These are phyloP conservation scores for Pseudocercospora macadamiae DNA, from an alignment of 2,329 filamentous ascomycete species.

Conservation along the genomic window DNA sequence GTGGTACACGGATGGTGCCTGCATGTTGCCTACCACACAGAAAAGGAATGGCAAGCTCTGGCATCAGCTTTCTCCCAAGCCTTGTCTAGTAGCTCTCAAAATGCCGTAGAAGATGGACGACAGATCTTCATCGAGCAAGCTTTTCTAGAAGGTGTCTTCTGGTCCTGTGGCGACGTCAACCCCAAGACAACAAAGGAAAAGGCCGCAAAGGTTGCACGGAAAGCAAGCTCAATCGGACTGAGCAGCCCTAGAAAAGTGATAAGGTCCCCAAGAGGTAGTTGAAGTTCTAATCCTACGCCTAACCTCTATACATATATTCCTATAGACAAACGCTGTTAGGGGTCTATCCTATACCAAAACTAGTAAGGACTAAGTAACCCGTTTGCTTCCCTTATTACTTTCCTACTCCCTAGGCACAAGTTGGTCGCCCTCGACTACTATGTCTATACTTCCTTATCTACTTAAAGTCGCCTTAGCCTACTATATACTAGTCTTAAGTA, in stretches of 20 bases:
- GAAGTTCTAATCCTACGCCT: too few species aligned
- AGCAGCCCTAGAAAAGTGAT: background rate
- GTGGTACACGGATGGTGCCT: background rate
- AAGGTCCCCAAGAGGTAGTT: too few species aligned
- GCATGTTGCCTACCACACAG: background rate
- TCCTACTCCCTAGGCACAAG: too few species aligned
- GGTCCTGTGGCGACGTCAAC: background rate
- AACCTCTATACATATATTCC: too few species aligned
- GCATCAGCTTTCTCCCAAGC: background rate
- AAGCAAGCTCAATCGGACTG: background rate
- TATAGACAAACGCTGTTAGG: too few species aligned
- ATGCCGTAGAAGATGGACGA: background rate
- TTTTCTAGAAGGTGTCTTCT: conserved; percentile 6
- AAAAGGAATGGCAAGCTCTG: background rate
- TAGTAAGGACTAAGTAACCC: too few species aligned
- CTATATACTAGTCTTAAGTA: too few species aligned
- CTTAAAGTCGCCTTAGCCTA: too few species aligned
- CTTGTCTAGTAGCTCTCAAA: background rate
- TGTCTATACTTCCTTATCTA: too few species aligned
- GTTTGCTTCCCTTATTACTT: too few species aligned
- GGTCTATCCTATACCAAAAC: too few species aligned
- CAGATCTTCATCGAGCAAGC: background rate
- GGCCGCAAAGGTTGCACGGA: background rate
- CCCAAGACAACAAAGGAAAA: background rate
- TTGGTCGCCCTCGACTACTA: too few species aligned